Evolutionary conservation across 164 flowering plant genomes (phyloP).

Genomic region (Umbellularia californica): DNA sequence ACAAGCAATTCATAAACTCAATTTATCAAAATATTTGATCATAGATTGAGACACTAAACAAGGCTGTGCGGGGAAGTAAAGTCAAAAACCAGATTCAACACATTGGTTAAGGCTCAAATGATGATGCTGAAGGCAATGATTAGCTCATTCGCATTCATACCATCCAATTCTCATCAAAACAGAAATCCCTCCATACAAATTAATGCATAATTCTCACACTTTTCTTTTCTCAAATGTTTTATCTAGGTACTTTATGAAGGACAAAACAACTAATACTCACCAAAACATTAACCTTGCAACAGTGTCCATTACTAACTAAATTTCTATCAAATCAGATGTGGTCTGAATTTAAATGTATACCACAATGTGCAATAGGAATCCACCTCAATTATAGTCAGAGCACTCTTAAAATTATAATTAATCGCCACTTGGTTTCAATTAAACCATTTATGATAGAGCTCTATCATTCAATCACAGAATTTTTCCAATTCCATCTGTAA

Average conservation of each 20-base stretch:
- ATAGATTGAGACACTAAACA: too few relatives aligned
- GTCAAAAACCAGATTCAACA: too few relatives aligned
- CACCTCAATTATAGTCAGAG: background rate
- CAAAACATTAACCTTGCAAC: background rate
- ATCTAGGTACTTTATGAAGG: background rate
- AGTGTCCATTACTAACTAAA: background rate
- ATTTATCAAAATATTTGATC: too few relatives aligned
- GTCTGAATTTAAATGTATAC: background rate
- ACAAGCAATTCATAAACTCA: too few relatives aligned
- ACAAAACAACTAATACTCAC: background rate
- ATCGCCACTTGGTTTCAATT: background rate
- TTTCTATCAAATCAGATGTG: background rate
- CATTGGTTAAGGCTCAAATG: too few relatives aligned
- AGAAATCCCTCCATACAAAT: background rate
- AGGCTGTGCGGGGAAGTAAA: too few relatives aligned
- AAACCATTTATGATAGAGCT: background rate
- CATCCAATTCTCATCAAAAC: background rate
- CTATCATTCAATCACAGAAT: background rate
- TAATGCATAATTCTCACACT: too few relatives aligned
- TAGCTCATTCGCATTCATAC: background rate
- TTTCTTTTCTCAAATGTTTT: too few relatives aligned
- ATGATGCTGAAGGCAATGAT: too few relatives aligned
- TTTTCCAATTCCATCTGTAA: too few relatives aligned
- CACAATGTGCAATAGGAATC: background rate
- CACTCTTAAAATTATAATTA: background rate